phyloP scores from a whole-genome alignment of 2,329 filamentous ascomycete genomes.

The Talaromyces pinophilus region DNA sequence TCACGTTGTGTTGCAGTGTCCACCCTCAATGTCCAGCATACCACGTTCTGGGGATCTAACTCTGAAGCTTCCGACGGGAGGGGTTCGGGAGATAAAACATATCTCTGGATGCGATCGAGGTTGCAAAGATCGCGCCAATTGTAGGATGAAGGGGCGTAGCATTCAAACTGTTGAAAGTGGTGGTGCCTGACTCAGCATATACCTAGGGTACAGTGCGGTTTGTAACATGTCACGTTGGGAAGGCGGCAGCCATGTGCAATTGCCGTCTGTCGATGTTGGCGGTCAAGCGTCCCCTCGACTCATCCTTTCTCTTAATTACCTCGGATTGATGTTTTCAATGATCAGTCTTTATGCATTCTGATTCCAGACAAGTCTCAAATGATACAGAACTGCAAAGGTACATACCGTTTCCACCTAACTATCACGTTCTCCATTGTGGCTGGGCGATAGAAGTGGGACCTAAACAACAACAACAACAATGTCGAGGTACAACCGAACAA shows the following conservation, averaged over 20 bases:
- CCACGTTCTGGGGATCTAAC: neutral
- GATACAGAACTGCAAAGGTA: neutral
- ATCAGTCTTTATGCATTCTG: neutral
- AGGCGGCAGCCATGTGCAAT: constrained; percentile 6
- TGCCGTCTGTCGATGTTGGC: neutral
- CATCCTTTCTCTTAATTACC: neutral
- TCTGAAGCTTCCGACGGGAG: neutral
- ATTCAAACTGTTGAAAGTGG: neutral
- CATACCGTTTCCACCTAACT: neutral
- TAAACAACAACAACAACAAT: neutral
- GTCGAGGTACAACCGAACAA: neutral
- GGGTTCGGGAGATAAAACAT: neutral
- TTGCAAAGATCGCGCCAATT: neutral
- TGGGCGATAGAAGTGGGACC: neutral
- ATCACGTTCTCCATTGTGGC: neutral
- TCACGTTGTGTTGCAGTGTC: neutral
- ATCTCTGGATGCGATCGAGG: neutral
- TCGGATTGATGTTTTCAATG: neutral
- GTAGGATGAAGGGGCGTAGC: neutral
- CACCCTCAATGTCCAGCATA: neutral
- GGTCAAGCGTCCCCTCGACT: neutral
- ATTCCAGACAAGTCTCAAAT: too few species aligned
- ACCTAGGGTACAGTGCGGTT: neutral
- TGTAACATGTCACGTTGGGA: constrained; percentile 1
- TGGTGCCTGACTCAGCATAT: neutral